Percentiles rank a stretch among this genome's conserved stretches.
Evolutionary conservation across 192 early-diverging fungal species (phyloP).

Genomic region (Allomyces javanicus): DNA sequence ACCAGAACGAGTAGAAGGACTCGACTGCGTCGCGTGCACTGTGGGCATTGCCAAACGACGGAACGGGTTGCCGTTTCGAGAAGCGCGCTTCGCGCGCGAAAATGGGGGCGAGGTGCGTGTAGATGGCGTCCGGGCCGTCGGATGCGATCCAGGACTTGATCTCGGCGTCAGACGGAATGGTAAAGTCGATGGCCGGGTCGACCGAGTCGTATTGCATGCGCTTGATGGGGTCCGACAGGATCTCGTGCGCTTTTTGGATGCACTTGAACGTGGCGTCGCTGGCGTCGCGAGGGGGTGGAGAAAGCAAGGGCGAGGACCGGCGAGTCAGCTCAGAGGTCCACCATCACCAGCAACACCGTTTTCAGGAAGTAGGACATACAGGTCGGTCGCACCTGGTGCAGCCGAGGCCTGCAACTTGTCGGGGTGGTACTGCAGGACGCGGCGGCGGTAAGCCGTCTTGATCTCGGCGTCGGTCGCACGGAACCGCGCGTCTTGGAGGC

Average conservation of each 20-base stretch:
- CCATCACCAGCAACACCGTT: too few relatives aligned
- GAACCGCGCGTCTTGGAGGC: constrained; percentile 41
- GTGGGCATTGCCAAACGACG: too few relatives aligned
- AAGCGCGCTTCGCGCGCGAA: constrained; percentile 54
- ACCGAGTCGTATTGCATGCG: constrained; percentile 60
- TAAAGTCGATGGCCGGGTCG: constrained; percentile 51
- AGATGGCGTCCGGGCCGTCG: constrained; percentile 16
- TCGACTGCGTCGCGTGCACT: constrained; percentile 22
- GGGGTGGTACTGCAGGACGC: constrained; percentile 45
- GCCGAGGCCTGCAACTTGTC: constrained; percentile 36
- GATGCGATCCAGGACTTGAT: constrained; percentile 23
- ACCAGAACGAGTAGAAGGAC: constrained; percentile 64
- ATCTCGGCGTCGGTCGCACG: constrained; percentile 49
- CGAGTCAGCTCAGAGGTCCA: too few relatives aligned
- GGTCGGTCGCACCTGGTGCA: not conserved
- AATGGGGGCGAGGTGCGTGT: constrained; percentile 22
- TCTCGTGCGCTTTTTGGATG: constrained; percentile 51
- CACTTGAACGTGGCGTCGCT: constrained; percentile 66
- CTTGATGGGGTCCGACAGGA: constrained; percentile 42
- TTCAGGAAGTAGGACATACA: too few relatives aligned
- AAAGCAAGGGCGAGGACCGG: too few relatives aligned
- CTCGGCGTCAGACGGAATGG: constrained; percentile 19
- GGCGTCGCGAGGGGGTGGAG: constrained; percentile 2
- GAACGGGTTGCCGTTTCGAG: constrained; percentile 11
- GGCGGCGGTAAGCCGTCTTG: constrained; percentile 37